phyloP scores from a whole-genome alignment of 2,329 filamentous ascomycete genomes.

The Neonectria coccinea region DNA sequence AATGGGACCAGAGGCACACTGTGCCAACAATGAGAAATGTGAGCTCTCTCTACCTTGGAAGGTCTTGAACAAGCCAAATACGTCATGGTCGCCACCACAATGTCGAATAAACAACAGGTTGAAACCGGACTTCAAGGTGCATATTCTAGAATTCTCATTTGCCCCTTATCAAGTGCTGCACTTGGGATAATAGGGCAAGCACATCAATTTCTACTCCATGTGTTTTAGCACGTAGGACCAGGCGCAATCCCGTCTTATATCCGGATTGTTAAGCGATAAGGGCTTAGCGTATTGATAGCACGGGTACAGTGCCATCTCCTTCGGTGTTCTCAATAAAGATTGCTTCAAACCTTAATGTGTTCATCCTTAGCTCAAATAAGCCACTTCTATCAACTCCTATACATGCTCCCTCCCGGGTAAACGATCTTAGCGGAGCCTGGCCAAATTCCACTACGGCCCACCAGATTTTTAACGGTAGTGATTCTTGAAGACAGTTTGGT shows the following conservation, averaged over 20 bases:
- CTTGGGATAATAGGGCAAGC: background rate
- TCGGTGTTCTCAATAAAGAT: too few species aligned
- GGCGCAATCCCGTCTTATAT: background rate
- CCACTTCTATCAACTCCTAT: too few species aligned
- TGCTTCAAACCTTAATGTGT: too few species aligned
- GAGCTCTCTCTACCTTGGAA: background rate
- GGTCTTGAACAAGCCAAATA: background rate
- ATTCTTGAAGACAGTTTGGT: too few species aligned
- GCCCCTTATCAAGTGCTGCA: background rate
- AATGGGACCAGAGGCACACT: conserved; percentile 9
- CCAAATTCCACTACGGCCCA: too few species aligned
- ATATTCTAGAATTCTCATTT: too few species aligned
- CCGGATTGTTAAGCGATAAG: background rate
- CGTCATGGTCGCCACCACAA: background rate
- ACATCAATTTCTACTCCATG: background rate
- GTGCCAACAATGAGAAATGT: background rate
- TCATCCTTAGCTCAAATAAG: too few species aligned
- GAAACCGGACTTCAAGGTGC: background rate
- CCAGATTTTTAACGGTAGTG: too few species aligned
- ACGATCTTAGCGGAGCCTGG: too few species aligned
- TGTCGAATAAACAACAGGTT: too few species aligned
- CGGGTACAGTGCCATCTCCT: background rate
- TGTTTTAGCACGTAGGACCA: background rate
- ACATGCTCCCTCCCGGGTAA: too few species aligned
- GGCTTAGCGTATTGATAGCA: background rate